A percentile compares a stretch with the other conserved stretches of the same genome.
Evolutionary conservation across 306 rosid species (phyloP).

Genomic region (Vigna nakashimae): DNA sequence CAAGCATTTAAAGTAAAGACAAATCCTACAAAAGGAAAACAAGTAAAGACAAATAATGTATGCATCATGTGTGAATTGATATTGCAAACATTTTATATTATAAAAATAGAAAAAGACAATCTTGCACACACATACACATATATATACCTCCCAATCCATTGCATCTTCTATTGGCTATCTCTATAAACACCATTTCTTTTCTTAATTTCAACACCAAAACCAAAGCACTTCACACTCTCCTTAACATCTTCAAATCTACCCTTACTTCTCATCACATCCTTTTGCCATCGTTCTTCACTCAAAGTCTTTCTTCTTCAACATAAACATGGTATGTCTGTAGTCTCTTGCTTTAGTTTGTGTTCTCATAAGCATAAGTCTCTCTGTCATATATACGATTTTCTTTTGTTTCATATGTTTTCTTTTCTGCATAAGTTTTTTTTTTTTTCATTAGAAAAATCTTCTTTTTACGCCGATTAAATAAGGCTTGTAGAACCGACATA

Average conservation of each 20-base stretch:
- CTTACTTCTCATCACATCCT: neutral
- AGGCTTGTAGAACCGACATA: too few species aligned
- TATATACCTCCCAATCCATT: neutral
- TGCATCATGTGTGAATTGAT: too few species aligned
- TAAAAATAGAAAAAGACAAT: neutral
- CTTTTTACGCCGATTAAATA: too few species aligned
- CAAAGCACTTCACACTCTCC: neutral
- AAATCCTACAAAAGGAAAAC: neutral
- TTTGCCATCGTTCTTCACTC: neutral
- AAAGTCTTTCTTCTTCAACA: neutral
- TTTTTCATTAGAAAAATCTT: too few species aligned
- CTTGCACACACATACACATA: too few species aligned
- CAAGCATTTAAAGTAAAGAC: neutral
- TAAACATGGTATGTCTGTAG: constrained; percentile 7
- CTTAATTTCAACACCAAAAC: constrained; percentile 4
- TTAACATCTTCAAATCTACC: neutral
- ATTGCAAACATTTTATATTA: neutral
- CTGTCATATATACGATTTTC: neutral
- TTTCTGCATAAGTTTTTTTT: neutral
- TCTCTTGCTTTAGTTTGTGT: neutral
- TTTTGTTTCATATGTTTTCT: neutral
- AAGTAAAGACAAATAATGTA: neutral
- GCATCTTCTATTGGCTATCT: neutral
- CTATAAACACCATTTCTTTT: neutral
- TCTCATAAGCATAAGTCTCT: neutral